These are phyloP conservation scores for Eremochloa ophiuroides DNA, from an alignment of 176 grass and related monocot genomes.

Conservation along the genomic window DNA sequence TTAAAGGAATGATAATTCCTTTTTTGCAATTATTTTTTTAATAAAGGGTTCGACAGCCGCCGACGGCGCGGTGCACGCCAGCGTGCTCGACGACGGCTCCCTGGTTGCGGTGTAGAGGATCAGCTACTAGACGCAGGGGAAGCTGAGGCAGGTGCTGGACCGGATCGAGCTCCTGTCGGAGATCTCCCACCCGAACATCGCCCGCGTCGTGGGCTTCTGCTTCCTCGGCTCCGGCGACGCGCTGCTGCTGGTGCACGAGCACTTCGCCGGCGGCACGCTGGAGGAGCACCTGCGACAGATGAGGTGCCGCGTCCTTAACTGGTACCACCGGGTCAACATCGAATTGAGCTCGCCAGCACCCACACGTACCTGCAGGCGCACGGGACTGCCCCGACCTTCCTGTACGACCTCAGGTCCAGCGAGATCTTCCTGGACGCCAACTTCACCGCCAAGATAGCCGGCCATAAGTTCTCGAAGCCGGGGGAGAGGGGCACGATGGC, in stretches of 20 bases:
- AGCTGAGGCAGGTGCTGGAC: slow-evolving; percentile 46
- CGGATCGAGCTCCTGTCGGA: slow-evolving; percentile 68
- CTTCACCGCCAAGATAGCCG: slow-evolving; percentile 66
- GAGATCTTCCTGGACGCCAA: slow-evolving; percentile 65
- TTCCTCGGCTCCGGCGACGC: slow-evolving; percentile 50
- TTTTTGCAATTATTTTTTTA: too few relatives aligned
- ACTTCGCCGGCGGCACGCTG: slow-evolving; percentile 68
- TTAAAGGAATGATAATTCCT: too few relatives aligned
- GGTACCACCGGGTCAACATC: slow-evolving; percentile 76
- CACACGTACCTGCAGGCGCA: slow-evolving; percentile 76
- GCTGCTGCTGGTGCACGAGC: slow-evolving; percentile 81
- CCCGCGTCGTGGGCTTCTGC: slow-evolving; percentile 79
- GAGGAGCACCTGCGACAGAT: slow-evolving; percentile 63
- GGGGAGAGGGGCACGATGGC: too few relatives aligned
- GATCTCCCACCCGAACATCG: slow-evolving; percentile 64
- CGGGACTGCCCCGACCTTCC: slow-evolving; percentile 43
- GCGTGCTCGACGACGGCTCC: slow-evolving; percentile 66
- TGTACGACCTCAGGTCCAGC: slow-evolving; percentile 65
- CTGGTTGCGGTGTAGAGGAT: slow-evolving; percentile 76
- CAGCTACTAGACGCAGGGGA: slow-evolving; percentile 46
- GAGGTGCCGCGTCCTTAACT: slow-evolving; percentile 52
- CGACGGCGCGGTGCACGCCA: slow-evolving; percentile 51
- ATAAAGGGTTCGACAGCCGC: slow-evolving; percentile 52
- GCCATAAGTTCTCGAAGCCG: slow-evolving; percentile 66
- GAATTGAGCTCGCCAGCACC: slow-evolving; percentile 68